These are phyloP conservation scores for Mycena latifolia DNA, from an alignment of 768 basidiomycete species.

Conservation along the genomic window DNA sequence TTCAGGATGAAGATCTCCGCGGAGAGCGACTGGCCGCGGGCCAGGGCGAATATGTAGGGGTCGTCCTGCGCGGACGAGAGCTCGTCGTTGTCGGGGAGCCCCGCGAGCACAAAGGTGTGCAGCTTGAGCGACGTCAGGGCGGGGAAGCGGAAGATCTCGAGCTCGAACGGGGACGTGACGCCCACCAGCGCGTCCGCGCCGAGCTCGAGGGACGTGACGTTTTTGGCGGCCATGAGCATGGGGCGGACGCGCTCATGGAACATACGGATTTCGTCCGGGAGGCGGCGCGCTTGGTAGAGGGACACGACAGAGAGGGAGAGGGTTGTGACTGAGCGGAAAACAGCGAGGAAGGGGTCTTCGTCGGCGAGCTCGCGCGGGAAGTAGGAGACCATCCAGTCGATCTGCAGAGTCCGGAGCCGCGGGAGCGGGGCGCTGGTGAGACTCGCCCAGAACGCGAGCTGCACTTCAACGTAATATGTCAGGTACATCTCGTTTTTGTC, in stretches of 20 bases:
- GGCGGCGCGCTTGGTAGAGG: slow-evolving; percentile 2
- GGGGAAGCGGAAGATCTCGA: slow-evolving; percentile 6
- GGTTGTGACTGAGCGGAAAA: slow-evolving; percentile 22
- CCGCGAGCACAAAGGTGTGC: slow-evolving; percentile 10
- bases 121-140: slow-evolving; percentile 7
- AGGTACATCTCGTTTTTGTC: slow-evolving; percentile 10
- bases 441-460: slow-evolving; percentile 4
- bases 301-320: slow-evolving; percentile 15
- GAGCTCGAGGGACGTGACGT: slow-evolving; percentile 27
- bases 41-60: no score
- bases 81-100: slow-evolving; percentile 11
- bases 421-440: slow-evolving; percentile 7
- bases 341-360: slow-evolving; percentile 1
- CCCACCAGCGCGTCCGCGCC: background rate
- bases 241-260: slow-evolving; percentile 1
- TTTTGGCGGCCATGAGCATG: background rate
- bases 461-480: slow-evolving; percentile 23
- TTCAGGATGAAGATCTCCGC: slow-evolving; percentile 19
- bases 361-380: background rate
- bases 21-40: slow-evolving; percentile 3
- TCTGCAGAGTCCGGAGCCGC: slow-evolving; percentile 1
- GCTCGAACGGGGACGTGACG: background rate
- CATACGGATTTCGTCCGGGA: background rate
- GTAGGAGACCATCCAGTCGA: slow-evolving; percentile 15
- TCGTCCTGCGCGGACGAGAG: background rate